Percentiles rank a stretch among this genome's conserved stretches.
These are phyloP conservation scores for Melastoma malabathricum DNA, from an alignment of 345 rosid genomes.

Conservation along the genomic window DNA sequence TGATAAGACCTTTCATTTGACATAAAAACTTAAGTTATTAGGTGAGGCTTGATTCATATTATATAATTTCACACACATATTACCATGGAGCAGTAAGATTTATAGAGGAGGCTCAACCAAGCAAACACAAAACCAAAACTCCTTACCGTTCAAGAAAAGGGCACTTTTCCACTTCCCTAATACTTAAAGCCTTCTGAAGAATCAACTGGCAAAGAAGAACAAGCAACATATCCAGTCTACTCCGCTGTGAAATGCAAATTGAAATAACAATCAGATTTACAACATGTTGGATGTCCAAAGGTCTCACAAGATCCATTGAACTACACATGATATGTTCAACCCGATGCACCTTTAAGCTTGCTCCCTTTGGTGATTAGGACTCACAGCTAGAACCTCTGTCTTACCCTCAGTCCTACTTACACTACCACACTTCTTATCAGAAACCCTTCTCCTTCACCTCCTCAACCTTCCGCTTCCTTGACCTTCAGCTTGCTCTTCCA, in stretches of 20 bases:
- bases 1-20: too few relatives aligned
- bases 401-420: slow-evolving; percentile 8
- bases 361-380: slow-evolving; percentile 19
- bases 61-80: too few relatives aligned
- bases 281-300: background rate
- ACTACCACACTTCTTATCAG: slow-evolving; percentile 26
- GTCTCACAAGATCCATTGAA: too few relatives aligned
- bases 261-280: slow-evolving; percentile 8
- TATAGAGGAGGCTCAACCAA: too few relatives aligned
- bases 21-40: too few relatives aligned
- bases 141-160: slow-evolving; percentile 63
- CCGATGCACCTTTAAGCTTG: slow-evolving; percentile 21
- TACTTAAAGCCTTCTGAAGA: slow-evolving; percentile 49
- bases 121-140: slow-evolving; percentile 14
- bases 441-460: slow-evolving; percentile 15
- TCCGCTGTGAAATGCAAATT: slow-evolving; percentile 30
- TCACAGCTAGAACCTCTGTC: too few relatives aligned
- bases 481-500: slow-evolving; percentile 7
- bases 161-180: slow-evolving; percentile 67
- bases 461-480: slow-evolving; percentile 33
- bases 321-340: too few relatives aligned
- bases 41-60: too few relatives aligned
- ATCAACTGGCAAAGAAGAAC: slow-evolving; percentile 32
- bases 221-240: slow-evolving; percentile 22
- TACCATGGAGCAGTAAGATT: background rate